Evolutionary conservation across 345 rosid genomes (phyloP), one percentile per base, ranked within the genome.

Genomic region (Gossypium raimondii): DNA sequence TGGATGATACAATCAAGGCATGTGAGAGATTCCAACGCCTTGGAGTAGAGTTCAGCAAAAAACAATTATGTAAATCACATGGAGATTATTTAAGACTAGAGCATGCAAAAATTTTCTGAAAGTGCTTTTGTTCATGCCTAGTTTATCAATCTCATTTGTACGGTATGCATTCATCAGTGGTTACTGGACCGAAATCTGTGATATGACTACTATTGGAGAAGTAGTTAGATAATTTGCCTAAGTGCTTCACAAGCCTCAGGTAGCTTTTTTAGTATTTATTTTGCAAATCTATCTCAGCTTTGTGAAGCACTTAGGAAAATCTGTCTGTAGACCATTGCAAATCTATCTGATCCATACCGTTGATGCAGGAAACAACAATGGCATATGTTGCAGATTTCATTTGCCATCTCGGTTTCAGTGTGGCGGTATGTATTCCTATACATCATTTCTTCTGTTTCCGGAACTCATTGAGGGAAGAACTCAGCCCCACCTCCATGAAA

Each of bases 131-230:
- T 53, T 78, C 53, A 16, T 67, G 55, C 25, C 57, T 68, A 60
- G 22, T 29, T 1, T 59, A 34, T 63, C 66, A 43, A 74, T 64
- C 50, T 71, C 62, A 7, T 51, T 76, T 81, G 78, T 88, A 91
- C 38, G 98, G 99, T 73, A 91, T 75, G 99, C 98, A 47, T 95
- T 95, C 82, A 93, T 95, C 50, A 98, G 93, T 85, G 94, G 97
- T 82, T 89, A 95, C 78, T 90, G 97, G 97, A 93, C 90, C 52
- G 97, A 95, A 84, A 93, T 95, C 85, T 93, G 93, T 67, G 97
- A 95, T 79, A 88, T 88, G 73, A 87, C 85, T 67, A 85, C 79
- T 63, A 89, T 90, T 34, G 86, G 88, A 45, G 80, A 74, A 47
- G 45, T 75, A 17, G 2, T 87, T 7, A 78, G 12, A 34, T 3